Base-by-base conservation (phyloP, 345 rosid genomes). In the Lepidium didymum region DNA sequence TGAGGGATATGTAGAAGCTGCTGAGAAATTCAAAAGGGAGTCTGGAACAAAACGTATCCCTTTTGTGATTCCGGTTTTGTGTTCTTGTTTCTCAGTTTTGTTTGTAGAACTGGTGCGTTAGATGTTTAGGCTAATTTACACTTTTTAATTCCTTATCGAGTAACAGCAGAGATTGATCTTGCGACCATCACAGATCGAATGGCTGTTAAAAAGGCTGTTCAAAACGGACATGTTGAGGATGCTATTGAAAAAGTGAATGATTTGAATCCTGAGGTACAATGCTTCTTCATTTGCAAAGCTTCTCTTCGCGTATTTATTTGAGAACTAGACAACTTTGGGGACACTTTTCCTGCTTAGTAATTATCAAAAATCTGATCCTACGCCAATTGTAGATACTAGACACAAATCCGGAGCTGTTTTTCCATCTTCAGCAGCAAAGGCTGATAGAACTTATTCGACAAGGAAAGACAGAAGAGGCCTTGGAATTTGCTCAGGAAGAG, bases 351-450 rank as follows among this genome's bases (percentile, higher is more conserved):
- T 31, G 15, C 34, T 8, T 53, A 35, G 4, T 3, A 34, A 25
- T 23, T 25, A 29, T 27, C 52, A 15, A 40, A 29, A 49, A 18
- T 23, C 41, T 66, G 16, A 58, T 25, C 6, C 41, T 41, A 21
- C 15, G 23, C 34, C 6, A 18, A 19, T 57, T 69, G 81, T 86
- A 86, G 99, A 87, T 94, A 62, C 56, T 88, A 77, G 96, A 95
- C 73, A 91, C 93, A 29, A 91, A 95, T 70, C 97, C 96, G 0
- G 97, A 87, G 79, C 85, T 95, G 36, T 95, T 87, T 82, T 95
- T 95, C 81, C 99, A 95, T 77, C 99, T 95, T 55, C 99, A 95
- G 77, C 99, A 95, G 70, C 99, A 95, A 70, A 88, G 92, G 75
- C 77, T 95, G 80, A 95, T 95, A 71, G 99, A 95, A 77, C 76